These are phyloP conservation scores for Penicillium canescens DNA, from an alignment of 495 filamentous ascomycete species.

Conservation along the genomic window DNA sequence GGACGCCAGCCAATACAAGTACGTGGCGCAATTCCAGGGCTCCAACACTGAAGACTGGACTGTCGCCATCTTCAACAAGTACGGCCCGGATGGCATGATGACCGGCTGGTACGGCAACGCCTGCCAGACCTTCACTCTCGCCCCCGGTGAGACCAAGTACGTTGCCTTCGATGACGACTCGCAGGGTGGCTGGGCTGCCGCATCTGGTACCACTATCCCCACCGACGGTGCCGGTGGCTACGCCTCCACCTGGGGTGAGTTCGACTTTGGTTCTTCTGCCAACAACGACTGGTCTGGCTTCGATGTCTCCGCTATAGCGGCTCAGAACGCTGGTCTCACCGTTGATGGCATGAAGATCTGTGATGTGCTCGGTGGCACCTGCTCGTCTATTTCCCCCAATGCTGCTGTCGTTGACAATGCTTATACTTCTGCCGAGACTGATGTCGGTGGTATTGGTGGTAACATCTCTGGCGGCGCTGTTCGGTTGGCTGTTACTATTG, in stretches of 20 bases:
- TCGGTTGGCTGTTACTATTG: constrained; percentile 30
- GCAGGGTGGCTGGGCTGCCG: constrained; percentile 40
- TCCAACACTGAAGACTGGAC: constrained; percentile 36
- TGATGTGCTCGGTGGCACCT: constrained; percentile 21
- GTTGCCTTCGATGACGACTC: constrained; percentile 50
- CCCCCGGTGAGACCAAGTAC: constrained; percentile 40
- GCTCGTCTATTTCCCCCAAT: constrained; percentile 33
- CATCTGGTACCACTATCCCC: constrained; percentile 31
- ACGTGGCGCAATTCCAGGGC: constrained; percentile 48
- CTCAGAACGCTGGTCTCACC: constrained; percentile 31
- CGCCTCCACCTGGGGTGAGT: constrained; percentile 46
- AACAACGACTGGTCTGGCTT: constrained; percentile 44
- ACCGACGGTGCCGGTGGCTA: constrained; percentile 34
- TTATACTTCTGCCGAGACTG: constrained; percentile 35
- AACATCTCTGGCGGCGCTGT: constrained; percentile 32
- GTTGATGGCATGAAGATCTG: constrained; percentile 41
- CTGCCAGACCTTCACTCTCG: constrained; percentile 42
- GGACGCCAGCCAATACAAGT: constrained; percentile 41
- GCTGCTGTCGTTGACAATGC: constrained; percentile 34
- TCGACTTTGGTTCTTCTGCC: constrained; percentile 35
- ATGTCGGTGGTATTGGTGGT: constrained; percentile 41
- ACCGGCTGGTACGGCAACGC: constrained; percentile 42
- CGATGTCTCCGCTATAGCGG: constrained; percentile 41
- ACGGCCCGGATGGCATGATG: constrained; percentile 37
- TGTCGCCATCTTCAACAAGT: constrained; percentile 57